phyloP scores from a whole-genome alignment of 345 rosid species.

The Eucalyptus coolabah region DNA sequence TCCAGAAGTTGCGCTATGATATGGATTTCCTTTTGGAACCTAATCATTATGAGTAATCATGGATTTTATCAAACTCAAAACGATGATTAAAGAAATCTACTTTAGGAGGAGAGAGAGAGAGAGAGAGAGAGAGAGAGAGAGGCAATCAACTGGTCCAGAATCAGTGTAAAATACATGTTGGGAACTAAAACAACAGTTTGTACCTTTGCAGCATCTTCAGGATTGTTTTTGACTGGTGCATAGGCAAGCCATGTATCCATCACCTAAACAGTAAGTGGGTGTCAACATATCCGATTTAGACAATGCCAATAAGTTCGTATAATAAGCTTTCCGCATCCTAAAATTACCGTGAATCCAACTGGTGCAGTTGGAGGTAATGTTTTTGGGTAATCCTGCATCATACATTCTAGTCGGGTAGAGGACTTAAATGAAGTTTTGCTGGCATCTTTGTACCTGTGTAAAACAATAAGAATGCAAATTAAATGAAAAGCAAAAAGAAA shows the following conservation, averaged over 20 bases:
- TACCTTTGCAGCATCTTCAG: conserved; percentile 96
- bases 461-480: neutral
- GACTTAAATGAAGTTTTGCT: conserved; percentile 83
- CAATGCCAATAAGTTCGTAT: neutral
- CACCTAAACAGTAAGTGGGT: conserved; percentile 23
- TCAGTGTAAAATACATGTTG: neutral
- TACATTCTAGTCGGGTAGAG: conserved; percentile 89
- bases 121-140: neutral
- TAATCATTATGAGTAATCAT: neutral
- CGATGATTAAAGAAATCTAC: neutral
- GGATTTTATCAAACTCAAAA: neutral
- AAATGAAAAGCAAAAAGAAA: neutral
- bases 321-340: neutral
- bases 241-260: conserved; percentile 87
- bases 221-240: conserved; percentile 91
- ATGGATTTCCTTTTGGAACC: conserved; percentile 93
- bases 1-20: conserved; percentile 94
- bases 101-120: neutral
- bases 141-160: neutral
- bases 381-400: conserved; percentile 99
- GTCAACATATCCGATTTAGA: neutral
- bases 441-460: conserved; percentile 79
- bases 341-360: conserved; percentile 87
- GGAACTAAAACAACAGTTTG: neutral
- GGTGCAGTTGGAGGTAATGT: conserved; percentile 78